Evolutionary conservation across 495 filamentous ascomycete genomes (phyloP), one percentile per base, ranked within the genome.

Genomic region (Aspergillus hancockii): DNA sequence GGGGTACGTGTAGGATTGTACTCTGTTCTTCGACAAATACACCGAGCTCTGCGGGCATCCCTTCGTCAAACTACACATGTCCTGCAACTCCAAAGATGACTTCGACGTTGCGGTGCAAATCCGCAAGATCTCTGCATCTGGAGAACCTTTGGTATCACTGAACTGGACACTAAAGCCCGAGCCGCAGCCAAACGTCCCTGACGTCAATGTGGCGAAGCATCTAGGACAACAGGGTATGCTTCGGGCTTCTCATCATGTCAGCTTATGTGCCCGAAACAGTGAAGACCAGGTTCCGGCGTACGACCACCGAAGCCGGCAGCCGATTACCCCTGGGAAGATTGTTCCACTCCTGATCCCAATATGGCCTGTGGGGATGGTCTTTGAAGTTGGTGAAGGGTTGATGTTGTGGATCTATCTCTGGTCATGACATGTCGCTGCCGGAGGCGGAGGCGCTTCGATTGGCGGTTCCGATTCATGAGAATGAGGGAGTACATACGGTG

Each of bases 291-390:
- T 63, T 14, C 49, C 54, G 0, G 4, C 21, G 3, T 64, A 67
- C 30, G 30, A 41, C 16, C 64, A 67, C 31, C n/a, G 47, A 1
- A n/a, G 19, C 3, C 28, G 51, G 0, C 32, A 67, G 34, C 25
- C 51, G 2, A 59, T 68, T 16, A 34, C 52, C 0, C 36, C 59
- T 0, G 59, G 59, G 6, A 22, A 22, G 9, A 41, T 63, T 23
- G 52, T 65, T 10, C 43, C 59, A 1, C 19, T 68, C 5, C 18
- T 38, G 0, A 68, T 66, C 14, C 43, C 54, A 0, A 54, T 68
- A 0, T 71, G 68, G 68, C 65, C 68, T 0, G 52, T 58, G 16
- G 63, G 65, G 0, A 63, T 66, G 50, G 55, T 66, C 3, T 71
- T 66, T 51, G 63, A 63, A 14, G 54, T 52, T 1, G 65, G 65